phyloP scores from a whole-genome alignment of 2,329 filamentous ascomycete species.

The Cyanodermella asteris region DNA sequence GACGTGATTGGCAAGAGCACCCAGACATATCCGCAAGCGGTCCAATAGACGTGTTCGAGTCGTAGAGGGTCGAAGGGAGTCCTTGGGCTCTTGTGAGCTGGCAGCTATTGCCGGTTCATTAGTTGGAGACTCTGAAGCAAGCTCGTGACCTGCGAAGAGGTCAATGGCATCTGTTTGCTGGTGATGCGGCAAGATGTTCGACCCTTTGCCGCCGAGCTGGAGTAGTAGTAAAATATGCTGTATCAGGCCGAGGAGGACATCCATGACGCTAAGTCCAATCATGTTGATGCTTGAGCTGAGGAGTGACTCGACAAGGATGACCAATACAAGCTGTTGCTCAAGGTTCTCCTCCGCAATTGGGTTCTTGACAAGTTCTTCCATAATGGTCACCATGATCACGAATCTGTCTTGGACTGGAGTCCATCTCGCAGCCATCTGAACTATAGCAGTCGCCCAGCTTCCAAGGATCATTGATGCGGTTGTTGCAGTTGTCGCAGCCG shows the following conservation, averaged over 20 bases:
- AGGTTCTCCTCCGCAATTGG: slow-evolving; percentile 50
- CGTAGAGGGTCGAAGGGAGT: slow-evolving; percentile 20
- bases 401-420: slow-evolving; percentile 88
- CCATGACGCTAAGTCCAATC: slow-evolving; percentile 90
- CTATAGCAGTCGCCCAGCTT: slow-evolving; percentile 66
- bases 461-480: slow-evolving; percentile 24
- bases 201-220: slow-evolving; percentile 32
- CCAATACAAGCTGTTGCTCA: slow-evolving; percentile 50
- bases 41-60: slow-evolving; percentile 41
- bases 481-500: slow-evolving; percentile 24
- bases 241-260: slow-evolving; percentile 67
- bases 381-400: slow-evolving; percentile 60
- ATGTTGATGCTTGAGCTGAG: slow-evolving; percentile 77
- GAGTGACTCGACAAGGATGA: slow-evolving; percentile 59
- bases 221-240: slow-evolving; percentile 63
- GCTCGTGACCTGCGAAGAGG: slow-evolving; percentile 11
- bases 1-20: slow-evolving; percentile 78
- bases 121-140: too few relatives aligned
- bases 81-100: background rate
- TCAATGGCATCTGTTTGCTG: slow-evolving; percentile 15
- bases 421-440: slow-evolving; percentile 63
- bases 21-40: slow-evolving; percentile 61
- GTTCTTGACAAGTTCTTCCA: slow-evolving; percentile 51
- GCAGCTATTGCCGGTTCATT: slow-evolving; percentile 9
- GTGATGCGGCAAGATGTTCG: slow-evolving; percentile 17